phyloP scores from a whole-genome alignment of 2,329 filamentous ascomycete species.

The Lithohypha guttulata region DNA sequence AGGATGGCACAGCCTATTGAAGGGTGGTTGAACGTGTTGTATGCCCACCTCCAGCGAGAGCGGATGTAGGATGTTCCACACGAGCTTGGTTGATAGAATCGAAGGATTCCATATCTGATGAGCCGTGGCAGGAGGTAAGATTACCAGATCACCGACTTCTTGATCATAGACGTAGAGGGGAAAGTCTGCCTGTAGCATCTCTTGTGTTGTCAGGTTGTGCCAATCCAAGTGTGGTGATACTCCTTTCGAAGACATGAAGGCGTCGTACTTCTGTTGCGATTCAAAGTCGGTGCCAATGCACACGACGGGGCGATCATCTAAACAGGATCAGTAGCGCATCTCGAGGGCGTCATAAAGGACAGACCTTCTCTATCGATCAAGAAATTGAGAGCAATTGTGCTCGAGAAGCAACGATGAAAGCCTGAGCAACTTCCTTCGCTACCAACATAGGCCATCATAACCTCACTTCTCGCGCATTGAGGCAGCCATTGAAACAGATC shows the following conservation, averaged over 20 bases:
- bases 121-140: slow-evolving; percentile 29
- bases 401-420: slow-evolving; percentile 30
- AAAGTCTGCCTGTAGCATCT: slow-evolving; percentile 26
- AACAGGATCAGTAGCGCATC: slow-evolving; percentile 1
- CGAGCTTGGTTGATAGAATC: slow-evolving; percentile 27
- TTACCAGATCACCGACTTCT: slow-evolving; percentile 26
- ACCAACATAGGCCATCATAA: slow-evolving; percentile 30
- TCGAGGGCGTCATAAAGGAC: slow-evolving; percentile 1
- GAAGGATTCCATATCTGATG: slow-evolving; percentile 30
- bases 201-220: slow-evolving; percentile 24
- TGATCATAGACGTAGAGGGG: slow-evolving; percentile 29
- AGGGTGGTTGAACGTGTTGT: slow-evolving; percentile 27
- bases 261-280: slow-evolving; percentile 27
- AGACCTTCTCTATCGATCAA: slow-evolving; percentile 26
- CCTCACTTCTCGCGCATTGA: slow-evolving; percentile 26
- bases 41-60: slow-evolving; percentile 27
- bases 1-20: slow-evolving; percentile 28
- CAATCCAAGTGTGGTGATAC: slow-evolving; percentile 29
- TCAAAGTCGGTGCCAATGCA: slow-evolving; percentile 29
- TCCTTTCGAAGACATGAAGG: slow-evolving; percentile 26
- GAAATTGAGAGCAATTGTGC: slow-evolving; percentile 28
- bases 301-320: slow-evolving; percentile 22
- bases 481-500: slow-evolving; percentile 29
- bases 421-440: slow-evolving; percentile 27
- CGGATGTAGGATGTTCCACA: slow-evolving; percentile 30